Evolutionary conservation across 2,329 filamentous ascomycete genomes (phyloP).

Genomic region (Penicillium sp.): DNA sequence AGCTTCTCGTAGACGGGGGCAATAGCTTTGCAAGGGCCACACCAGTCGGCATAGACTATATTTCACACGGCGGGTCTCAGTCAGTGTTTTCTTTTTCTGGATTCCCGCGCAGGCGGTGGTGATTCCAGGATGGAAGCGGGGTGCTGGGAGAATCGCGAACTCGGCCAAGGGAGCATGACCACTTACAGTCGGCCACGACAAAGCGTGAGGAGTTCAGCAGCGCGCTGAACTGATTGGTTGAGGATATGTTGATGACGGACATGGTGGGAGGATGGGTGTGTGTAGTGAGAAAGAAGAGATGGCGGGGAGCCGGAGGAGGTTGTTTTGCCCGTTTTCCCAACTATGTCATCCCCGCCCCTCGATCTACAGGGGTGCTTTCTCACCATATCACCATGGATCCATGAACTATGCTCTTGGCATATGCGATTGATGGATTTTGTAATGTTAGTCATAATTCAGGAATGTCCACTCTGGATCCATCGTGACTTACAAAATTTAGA

Average conservation of each 20-base stretch:
- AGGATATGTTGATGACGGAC: constrained; percentile 62
- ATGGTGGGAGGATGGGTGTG: constrained; percentile 40
- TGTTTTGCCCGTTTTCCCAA: constrained; percentile 27
- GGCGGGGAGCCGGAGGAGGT: constrained; percentile 26
- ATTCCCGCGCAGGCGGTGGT: constrained; percentile 13
- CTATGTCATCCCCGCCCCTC: constrained; percentile 43
- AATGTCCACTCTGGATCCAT: background rate
- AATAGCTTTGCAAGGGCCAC: constrained; percentile 81
- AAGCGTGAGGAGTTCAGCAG: constrained; percentile 75
- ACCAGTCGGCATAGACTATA: constrained; percentile 87
- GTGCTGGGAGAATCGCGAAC: constrained; percentile 12
- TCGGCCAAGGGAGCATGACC: background rate
- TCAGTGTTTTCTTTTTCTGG: constrained; percentile 1
- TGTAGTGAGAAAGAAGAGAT: constrained; percentile 17
- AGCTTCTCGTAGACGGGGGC: constrained; percentile 82
- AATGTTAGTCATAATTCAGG: background rate
- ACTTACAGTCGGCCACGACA: constrained; percentile 88
- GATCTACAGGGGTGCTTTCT: background rate
- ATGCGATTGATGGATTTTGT: background rate
- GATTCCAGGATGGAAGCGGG: constrained; percentile 17
- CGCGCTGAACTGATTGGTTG: constrained; percentile 68
- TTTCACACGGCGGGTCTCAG: constrained; percentile 17
- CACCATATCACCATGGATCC: background rate
- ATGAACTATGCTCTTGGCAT: background rate
- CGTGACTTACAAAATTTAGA: background rate